Evolutionary conservation across 495 filamentous ascomycete species (phyloP), one percentile per base, ranked within the genome.

Genomic region (Penicillium paradoxum): DNA sequence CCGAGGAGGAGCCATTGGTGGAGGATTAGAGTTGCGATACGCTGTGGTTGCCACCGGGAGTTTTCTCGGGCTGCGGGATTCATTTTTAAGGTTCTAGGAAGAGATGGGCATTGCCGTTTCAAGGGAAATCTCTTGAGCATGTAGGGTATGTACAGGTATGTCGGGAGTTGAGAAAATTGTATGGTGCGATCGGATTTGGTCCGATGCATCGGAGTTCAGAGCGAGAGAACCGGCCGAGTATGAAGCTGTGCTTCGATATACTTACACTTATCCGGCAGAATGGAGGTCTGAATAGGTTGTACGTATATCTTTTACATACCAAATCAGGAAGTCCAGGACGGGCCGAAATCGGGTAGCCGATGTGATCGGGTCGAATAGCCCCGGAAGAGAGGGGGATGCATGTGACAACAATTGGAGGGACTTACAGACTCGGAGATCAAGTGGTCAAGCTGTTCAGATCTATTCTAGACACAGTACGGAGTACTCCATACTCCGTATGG

Each of bases 1-100:
- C 76, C 80, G 49, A 82, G 70, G 15, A 81, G 68, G 30, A 83
- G 74, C 77, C 79, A 83, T 58, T 83, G 80, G 41, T 71, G 71
- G 25, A 74, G 63, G 51, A 83, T 53, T 54, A 79, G 69, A 11
- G 44, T 46, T 6, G 69, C 42, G 34, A 63, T 55, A 32, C 34
- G 41, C 36, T 65, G 63, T 39, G 40, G 48, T 25, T 53, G 42
- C 58, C 56, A 45, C 13, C 40, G 45, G 6, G 18, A 29, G 10
- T 29, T 17, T 21, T 33, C 19, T 15, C 37, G 36, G 21, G 55
- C 21, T 10, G 39, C 53, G 17, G 14, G 4, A 4, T 53, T 53
- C 63, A 65, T 65, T n/a, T 0, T 21, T 56, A 27, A 7, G 24
- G 24, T 27, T 27, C 7, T 3, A 27, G 24, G 7, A 27, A 3